Evolutionary conservation across 768 basidiomycete genomes (phyloP), one percentile per base, ranked within the genome.

Genomic region (Hysterangium stoloniferum): DNA sequence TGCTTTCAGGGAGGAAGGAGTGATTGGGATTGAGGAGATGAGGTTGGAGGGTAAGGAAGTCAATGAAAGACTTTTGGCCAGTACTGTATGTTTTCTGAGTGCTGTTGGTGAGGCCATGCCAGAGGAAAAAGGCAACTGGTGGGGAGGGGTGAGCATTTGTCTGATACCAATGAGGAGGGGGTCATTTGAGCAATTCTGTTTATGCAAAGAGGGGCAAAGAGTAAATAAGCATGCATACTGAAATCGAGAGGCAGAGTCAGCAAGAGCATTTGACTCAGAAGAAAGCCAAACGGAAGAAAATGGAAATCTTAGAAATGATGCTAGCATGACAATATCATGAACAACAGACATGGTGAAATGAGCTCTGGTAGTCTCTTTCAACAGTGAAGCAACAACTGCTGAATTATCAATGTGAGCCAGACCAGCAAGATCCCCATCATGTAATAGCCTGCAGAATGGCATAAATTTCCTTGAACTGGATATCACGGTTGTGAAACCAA

Each of bases 321-420:
- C 55, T 2, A 52, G 52, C 41, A 54, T 41, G 34, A 24, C 58
- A 53, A 44, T 59, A 13, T 31, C 36, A 13, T 54, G 58, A 38
- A 58, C n/a, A n/a, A n/a, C n/a, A n/a, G n/a, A n/a, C n/a, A n/a
- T n/a, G n/a, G n/a, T n/a, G n/a, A n/a, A n/a, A n/a, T n/a, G n/a
- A n/a, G n/a, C n/a, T n/a, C n/a, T n/a, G n/a, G n/a, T n/a, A n/a
- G n/a, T n/a, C n/a, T n/a, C n/a, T n/a, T n/a, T n/a, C n/a, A n/a
- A n/a, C n/a, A n/a, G n/a, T n/a, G n/a, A n/a, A n/a, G n/a, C n/a
- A n/a, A n/a, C n/a, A n/a, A n/a, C n/a, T n/a, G n/a, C n/a, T n/a
- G n/a, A n/a, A 41, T 68, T 69, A 46, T 67, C 65, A 29, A 56
- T 41, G 25, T 61, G 58, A 53, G 66, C 67, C 5, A 56, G 45